Evolutionary conservation across 75 land plant species (phyloP), one percentile per base, ranked within the genome.

Genomic region (Cunninghamia lanceolata): DNA sequence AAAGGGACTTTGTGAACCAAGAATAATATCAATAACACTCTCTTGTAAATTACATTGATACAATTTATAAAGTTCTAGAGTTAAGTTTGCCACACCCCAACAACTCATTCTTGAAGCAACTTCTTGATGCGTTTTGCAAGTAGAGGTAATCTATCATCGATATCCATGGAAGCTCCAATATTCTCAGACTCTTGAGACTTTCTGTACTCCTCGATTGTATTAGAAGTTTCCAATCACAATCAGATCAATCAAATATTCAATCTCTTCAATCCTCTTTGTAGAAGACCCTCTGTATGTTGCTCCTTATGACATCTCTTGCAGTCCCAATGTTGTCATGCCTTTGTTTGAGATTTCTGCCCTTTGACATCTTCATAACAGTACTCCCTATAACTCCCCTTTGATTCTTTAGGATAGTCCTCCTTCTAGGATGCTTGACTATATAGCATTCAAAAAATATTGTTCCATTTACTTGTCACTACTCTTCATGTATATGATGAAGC

Each of bases 11-110:
- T 85, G 86, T 77, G 80, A 47, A 84, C 92, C 92, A 86, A 71
- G 42, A 36, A 91, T 85, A 54, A 90, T 89, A 81, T 91, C 92
- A 80, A 75, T 82, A 36, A 79, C 88, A 16, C 91, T 80, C 80
- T 91, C 92, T 1, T 73, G 84, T 40, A 86, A 82, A 85, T 91
- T 90, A 40, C 88, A 86, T 66, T 74, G 82, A 21, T 83, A 89
- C 40, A 91, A 52, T 78, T 91, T 91, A 85, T 91, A 91, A 42
- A 91, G 90, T 13, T 90, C 92, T 14, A 91, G 84, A 42, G 92
- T 91, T 30, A 89, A 76, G 36, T 91, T 90, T n/a, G 88, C 85
- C 75, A 91, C 82, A 76, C 88, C 82, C 92, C 92, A 91, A 13
- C 53, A 81, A 5, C 86, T 91, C 92, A 91, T 91, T 68, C 92